A percentile compares a stretch with the other conserved stretches of the same genome.
Evolutionary conservation across 2,329 filamentous ascomycete genomes (phyloP).

Genomic region (Rasamsonia emersonii): DNA sequence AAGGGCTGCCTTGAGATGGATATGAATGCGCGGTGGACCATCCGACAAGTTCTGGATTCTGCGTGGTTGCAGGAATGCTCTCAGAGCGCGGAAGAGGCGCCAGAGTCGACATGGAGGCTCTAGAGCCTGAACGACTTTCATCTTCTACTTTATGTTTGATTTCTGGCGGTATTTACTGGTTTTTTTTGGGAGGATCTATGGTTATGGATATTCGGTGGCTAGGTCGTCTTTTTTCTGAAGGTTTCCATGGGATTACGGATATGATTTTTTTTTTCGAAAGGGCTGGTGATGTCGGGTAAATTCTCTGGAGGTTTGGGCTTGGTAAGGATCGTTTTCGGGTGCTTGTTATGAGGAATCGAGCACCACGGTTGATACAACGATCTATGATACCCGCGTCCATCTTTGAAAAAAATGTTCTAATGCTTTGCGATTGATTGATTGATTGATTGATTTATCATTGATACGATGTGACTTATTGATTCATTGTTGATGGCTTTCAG

Average conservation of each 20-base stretch:
- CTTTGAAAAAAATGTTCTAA: too few species aligned
- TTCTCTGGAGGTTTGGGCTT: slow-evolving; percentile 4
- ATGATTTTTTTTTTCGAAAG: too few species aligned
- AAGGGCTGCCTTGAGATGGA: slow-evolving; percentile 53
- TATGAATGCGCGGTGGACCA: slow-evolving; percentile 46
- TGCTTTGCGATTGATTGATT: too few species aligned
- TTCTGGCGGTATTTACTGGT: neutral
- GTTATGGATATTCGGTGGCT: too few species aligned
- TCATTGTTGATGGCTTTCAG: too few species aligned
- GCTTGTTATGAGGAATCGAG: slow-evolving; percentile 10
- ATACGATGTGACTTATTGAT: too few species aligned
- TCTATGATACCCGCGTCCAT: slow-evolving; percentile 24
- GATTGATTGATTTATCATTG: neutral
- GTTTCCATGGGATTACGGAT: too few species aligned
- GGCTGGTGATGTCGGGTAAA: too few species aligned
- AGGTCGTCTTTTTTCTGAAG: too few species aligned
- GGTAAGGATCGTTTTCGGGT: slow-evolving; percentile 13
- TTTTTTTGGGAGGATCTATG: too few species aligned
- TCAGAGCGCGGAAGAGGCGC: slow-evolving; percentile 22
- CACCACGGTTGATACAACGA: slow-evolving; percentile 19
- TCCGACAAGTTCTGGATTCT: slow-evolving; percentile 47
- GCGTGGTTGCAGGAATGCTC: slow-evolving; percentile 44
- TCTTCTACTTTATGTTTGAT: neutral
- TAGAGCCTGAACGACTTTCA: slow-evolving; percentile 10
- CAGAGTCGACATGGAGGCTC: slow-evolving; percentile 28